A percentile compares a stretch with the other conserved stretches of the same genome.
These are phyloP conservation scores for Yamadazyma taylorii DNA, from an alignment of 1,139 yeast species.

Conservation along the genomic window DNA sequence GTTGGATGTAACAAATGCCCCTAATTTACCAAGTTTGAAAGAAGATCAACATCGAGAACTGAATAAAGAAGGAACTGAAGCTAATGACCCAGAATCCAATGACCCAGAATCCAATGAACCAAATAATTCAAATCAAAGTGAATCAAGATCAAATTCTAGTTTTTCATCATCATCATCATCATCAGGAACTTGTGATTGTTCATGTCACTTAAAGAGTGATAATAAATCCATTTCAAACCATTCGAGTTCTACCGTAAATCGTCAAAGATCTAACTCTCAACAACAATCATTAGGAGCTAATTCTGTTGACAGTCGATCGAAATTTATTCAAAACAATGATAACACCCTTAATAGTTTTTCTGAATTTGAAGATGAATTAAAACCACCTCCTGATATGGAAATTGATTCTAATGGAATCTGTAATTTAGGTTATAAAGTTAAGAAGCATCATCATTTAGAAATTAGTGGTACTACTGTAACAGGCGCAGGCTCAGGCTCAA, in stretches of 20 bases:
- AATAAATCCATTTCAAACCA: constrained; percentile 1
- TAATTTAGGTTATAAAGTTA: constrained; percentile 45
- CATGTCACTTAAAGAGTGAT: constrained; percentile 6
- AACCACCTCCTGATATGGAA: constrained; percentile 18
- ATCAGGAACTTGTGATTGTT: constrained; percentile 5
- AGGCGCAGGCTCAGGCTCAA: constrained; percentile 19
- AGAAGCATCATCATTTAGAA: constrained; percentile 46
- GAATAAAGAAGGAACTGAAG: constrained; percentile 1
- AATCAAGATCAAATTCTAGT: constrained; percentile 1
- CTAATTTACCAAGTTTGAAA: constrained; percentile 23
- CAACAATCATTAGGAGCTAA: constrained; percentile 5
- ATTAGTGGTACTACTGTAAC: constrained; percentile 33
- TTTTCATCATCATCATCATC: constrained; percentile 2
- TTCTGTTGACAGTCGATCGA: constrained; percentile 5
- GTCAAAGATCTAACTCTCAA: constrained; percentile 8
- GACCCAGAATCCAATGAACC: constrained; percentile 2
- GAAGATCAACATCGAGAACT: constrained; percentile 16
- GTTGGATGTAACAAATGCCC: constrained; percentile 10
- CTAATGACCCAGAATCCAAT: neutral
- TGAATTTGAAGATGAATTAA: constrained; percentile 11
- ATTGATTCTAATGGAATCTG: constrained; percentile 38
- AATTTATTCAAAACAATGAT: neutral
- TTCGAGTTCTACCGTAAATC: neutral
- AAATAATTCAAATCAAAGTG: neutral
- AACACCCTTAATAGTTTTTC: constrained; percentile 5